Evolutionary conservation across 2,329 filamentous ascomycete genomes (phyloP), one percentile per base, ranked within the genome.

Genomic region (Colletotrichum shisoi): DNA sequence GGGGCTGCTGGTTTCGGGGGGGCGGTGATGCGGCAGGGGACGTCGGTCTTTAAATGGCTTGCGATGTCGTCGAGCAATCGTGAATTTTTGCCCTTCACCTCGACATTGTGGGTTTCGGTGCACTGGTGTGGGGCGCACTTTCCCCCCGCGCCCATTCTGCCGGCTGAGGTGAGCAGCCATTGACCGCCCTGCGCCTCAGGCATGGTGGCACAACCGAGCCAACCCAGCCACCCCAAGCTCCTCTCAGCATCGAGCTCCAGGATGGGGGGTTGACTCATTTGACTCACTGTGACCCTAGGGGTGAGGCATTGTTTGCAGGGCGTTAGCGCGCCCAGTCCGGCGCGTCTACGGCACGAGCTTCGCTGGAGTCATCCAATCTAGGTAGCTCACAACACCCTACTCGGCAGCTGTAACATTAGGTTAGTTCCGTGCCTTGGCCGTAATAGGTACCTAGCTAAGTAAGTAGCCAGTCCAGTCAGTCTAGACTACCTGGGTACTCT

Each of bases 1-100:
- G 65, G 65, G 65, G 44, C 65, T 60, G 52, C 51, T 68, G 44
- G 48, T 56, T 61, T 52, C 34, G 59, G 70, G 52, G 57, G 54
- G 31, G 56, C 53, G 49, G 49, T 62, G 65, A 70, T 62, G 66
- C 65, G 65, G 65, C 66, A 68, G 66, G 63, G 63, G 60, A 68
- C 61, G 65, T 70, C 68, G 69, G 57, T 68, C 64, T 68, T 69
- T 65, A 63, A 59, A 63, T 49, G 59, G 63, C 63, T 67, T 42
- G 63, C 63, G 42, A 57, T 65, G 60, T 68, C 68, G 63, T 69
- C 63, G 58, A 44, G 44, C 53, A n/a, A 60, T 62, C 59, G 60
- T 67, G 63, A 69, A 70, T 70, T 70, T 70, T 70, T 70, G 68
- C 51, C 61, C 66, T 68, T 62, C 66, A 68, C 45, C 56, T 63